These are phyloP conservation scores for Hura crepitans DNA, from an alignment of 441 rosid species.

Conservation along the genomic window DNA sequence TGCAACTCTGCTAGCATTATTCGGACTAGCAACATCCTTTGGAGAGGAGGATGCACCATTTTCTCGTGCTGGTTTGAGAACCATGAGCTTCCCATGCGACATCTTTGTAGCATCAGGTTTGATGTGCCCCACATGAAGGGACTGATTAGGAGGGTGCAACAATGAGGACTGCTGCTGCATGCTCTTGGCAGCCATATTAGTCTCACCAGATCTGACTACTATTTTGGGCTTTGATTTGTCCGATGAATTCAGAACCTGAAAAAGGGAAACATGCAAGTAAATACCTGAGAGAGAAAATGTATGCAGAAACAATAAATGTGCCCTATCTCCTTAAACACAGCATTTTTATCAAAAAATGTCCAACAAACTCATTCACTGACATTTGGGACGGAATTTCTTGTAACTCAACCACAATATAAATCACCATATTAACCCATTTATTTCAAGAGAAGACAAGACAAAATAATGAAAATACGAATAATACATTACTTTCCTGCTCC, in stretches of 20 bases:
- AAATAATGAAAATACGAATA: background rate
- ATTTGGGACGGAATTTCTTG: background rate
- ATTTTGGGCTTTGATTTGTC: slow-evolving; percentile 62
- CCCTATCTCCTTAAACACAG: background rate
- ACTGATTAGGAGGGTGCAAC: slow-evolving; percentile 43
- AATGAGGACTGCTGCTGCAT: slow-evolving; percentile 50
- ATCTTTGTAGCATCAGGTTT: slow-evolving; percentile 58
- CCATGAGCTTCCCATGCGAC: slow-evolving; percentile 65
- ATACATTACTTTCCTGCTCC: background rate
- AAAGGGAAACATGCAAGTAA: slow-evolving; percentile 15
- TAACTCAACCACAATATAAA: background rate
- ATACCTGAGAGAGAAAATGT: background rate
- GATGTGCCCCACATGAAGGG: slow-evolving; percentile 43
- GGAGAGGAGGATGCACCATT: slow-evolving; percentile 50
- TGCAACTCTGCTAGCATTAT: slow-evolving; percentile 35
- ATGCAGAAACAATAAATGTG: background rate
- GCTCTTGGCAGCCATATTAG: slow-evolving; percentile 42
- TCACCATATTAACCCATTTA: background rate
- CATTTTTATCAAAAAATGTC: background rate
- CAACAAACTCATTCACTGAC: background rate
- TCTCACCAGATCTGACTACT: slow-evolving; percentile 45
- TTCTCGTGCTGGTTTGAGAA: slow-evolving; percentile 82
- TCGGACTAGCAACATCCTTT: slow-evolving; percentile 55
- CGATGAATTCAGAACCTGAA: slow-evolving; percentile 48
- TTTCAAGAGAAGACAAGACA: background rate